A percentile compares a stretch with the other conserved stretches of the same genome.
phyloP scores from a whole-genome alignment of 2,329 filamentous ascomycete genomes.

The Xylariaceae sp. region DNA sequence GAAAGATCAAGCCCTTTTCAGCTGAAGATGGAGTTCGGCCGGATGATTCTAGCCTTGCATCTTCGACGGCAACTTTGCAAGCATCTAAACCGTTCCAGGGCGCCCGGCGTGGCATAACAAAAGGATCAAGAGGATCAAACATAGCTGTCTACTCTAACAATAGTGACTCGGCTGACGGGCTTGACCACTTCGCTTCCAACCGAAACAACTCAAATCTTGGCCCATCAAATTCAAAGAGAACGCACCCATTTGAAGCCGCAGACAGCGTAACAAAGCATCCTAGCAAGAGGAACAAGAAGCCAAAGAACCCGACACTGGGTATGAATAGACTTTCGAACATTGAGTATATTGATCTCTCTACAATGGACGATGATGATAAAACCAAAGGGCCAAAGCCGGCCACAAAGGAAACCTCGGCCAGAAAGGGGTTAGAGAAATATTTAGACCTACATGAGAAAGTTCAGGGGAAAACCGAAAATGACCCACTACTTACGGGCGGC shows the following conservation, averaged over 20 bases:
- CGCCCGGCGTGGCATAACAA: not conserved
- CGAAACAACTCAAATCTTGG: not conserved
- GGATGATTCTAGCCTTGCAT: not conserved
- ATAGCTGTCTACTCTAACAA: not conserved
- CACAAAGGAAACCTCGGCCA: not conserved
- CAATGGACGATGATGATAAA: constrained; percentile 13
- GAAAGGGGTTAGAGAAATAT: constrained; percentile 8
- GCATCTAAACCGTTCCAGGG: not conserved
- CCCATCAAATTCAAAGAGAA: constrained; percentile 13
- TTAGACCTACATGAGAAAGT: constrained; percentile 12
- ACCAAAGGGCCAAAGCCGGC: not conserved
- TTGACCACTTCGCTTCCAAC: not conserved
- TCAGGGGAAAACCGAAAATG: constrained; percentile 8
- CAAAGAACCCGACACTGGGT: not conserved
- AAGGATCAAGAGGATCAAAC: not conserved
- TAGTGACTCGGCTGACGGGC: not conserved
- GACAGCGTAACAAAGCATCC: not conserved
- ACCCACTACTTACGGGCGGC: constrained; percentile 10
- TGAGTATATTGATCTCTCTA: constrained; percentile 34
- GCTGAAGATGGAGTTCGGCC: constrained; percentile 18
- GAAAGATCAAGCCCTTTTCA: constrained; percentile 28
- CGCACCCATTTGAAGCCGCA: not conserved
- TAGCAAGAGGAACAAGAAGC: constrained; percentile 14
- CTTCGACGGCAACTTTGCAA: not conserved
- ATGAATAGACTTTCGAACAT: constrained; percentile 18